These are phyloP conservation scores for Paramyrothecium roridum DNA, from an alignment of 2,329 filamentous ascomycete genomes.

Conservation along the genomic window DNA sequence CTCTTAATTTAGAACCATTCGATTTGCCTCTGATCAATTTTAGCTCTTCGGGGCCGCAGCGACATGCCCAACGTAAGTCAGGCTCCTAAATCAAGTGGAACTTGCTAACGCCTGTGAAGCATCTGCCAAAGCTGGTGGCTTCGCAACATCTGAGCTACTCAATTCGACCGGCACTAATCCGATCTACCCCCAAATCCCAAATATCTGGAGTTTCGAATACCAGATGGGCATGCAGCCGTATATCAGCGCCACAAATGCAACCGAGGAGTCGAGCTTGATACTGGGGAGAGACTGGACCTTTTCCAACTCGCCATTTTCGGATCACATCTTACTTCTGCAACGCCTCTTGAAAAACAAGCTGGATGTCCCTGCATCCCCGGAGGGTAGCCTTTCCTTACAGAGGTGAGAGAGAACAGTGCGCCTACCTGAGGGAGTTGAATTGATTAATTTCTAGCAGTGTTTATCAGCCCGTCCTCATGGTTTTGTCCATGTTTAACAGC, in stretches of 20 bases:
- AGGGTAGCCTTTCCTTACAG: not conserved
- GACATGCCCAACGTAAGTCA: not conserved
- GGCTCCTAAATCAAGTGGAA: not conserved
- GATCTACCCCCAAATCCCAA: constrained; percentile 20
- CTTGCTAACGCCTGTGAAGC: not conserved
- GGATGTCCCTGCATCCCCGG: constrained; percentile 6
- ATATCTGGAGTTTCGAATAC: constrained; percentile 26
- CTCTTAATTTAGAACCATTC: not conserved
- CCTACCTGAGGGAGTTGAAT: not conserved
- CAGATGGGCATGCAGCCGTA: constrained; percentile 25
- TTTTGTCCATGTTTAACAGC: constrained; percentile 30
- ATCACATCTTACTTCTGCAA: constrained; percentile 23
- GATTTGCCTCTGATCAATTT: not conserved
- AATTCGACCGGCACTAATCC: not conserved
- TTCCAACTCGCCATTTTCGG: constrained; percentile 26
- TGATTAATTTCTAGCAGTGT: not conserved
- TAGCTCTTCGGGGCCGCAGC: not conserved
- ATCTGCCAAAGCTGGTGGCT: not conserved
- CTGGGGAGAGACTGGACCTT: constrained; percentile 19
- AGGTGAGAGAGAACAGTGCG: not conserved
- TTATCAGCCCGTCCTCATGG: constrained; percentile 25
- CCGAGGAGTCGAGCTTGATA: constrained; percentile 12
- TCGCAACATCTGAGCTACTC: not conserved
- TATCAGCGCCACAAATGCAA: constrained; percentile 17
- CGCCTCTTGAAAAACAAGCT: constrained; percentile 20